These are phyloP conservation scores for Lachnum nothofagi DNA, from an alignment of 2,329 filamentous ascomycete genomes.

Conservation along the genomic window DNA sequence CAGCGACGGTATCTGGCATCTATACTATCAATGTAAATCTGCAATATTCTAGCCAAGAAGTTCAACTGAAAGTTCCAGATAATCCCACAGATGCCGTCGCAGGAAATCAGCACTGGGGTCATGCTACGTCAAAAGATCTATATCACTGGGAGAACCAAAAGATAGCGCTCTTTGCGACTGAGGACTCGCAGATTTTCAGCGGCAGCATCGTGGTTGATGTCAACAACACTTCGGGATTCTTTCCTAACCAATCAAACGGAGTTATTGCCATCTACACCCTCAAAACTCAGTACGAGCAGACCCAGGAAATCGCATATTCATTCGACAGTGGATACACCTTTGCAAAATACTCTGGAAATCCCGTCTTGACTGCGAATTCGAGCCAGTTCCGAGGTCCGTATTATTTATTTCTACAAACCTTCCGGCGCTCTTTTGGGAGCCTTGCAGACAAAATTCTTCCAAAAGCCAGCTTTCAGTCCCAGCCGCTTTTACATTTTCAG, in stretches of 20 bases:
- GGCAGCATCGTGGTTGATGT: slow-evolving; percentile 55
- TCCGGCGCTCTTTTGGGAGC: too few species aligned
- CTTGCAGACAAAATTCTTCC: too few species aligned
- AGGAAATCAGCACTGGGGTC: slow-evolving; percentile 63
- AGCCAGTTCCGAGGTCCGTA: slow-evolving; percentile 61
- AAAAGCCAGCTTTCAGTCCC: too few species aligned
- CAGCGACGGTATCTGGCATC: slow-evolving; percentile 52
- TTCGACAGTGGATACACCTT: slow-evolving; percentile 58
- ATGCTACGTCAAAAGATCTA: slow-evolving; percentile 57
- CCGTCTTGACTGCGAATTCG: slow-evolving; percentile 45
- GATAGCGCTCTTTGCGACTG: slow-evolving; percentile 51
- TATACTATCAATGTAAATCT: slow-evolving; percentile 58
- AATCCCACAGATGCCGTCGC: slow-evolving; percentile 45
- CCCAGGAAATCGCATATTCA: slow-evolving; percentile 58
- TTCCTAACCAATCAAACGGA: slow-evolving; percentile 53
- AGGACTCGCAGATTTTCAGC: slow-evolving; percentile 44
- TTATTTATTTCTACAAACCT: too few species aligned
- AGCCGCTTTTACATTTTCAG: too few species aligned
- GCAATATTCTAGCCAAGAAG: neutral
- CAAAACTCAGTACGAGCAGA: slow-evolving; percentile 39
- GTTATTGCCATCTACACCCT: slow-evolving; percentile 56
- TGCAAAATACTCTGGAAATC: slow-evolving; percentile 53
- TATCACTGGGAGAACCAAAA: slow-evolving; percentile 62
- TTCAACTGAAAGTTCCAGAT: slow-evolving; percentile 32
- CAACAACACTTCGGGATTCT: slow-evolving; percentile 64